These are phyloP conservation scores for Trichoderma atroviride DNA, from an alignment of 2,329 filamentous ascomycete genomes.

Conservation along the genomic window DNA sequence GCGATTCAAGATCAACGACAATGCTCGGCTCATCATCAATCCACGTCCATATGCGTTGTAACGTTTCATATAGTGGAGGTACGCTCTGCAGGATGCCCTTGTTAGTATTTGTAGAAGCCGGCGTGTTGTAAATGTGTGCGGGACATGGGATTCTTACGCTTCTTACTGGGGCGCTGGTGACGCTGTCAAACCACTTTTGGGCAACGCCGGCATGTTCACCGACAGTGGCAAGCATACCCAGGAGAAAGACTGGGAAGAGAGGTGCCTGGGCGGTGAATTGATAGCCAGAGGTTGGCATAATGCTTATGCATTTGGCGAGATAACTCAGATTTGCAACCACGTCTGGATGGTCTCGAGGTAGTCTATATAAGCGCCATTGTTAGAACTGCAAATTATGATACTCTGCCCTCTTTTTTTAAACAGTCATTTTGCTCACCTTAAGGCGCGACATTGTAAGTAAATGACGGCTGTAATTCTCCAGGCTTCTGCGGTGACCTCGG, in stretches of 20 bases:
- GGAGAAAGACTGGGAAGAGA: constrained; percentile 46
- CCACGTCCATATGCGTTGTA: constrained; percentile 43
- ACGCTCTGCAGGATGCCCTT: constrained; percentile 40
- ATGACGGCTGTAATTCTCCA: constrained; percentile 46
- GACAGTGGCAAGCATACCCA: constrained; percentile 42
- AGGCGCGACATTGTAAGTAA: constrained; percentile 45
- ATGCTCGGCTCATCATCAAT: constrained; percentile 36
- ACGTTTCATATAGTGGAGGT: constrained; percentile 41
- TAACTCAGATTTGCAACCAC: constrained; percentile 40
- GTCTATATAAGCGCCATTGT: constrained; percentile 33
- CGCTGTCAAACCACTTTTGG: constrained; percentile 42
- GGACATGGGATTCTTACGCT: constrained; percentile 41
- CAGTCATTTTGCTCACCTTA: constrained; percentile 36
- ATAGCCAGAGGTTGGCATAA: constrained; percentile 47
- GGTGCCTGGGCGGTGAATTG: constrained; percentile 48
- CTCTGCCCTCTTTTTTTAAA: not conserved
- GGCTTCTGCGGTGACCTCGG: constrained; percentile 45
- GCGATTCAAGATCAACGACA: constrained; percentile 19
- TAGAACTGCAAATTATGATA: not conserved
- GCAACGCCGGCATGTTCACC: constrained; percentile 37
- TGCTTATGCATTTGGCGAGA: constrained; percentile 42
- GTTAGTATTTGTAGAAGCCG: not conserved
- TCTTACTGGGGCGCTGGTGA: constrained; percentile 43
- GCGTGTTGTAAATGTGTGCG: no score
- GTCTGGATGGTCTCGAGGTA: constrained; percentile 43